Evolutionary conservation across 441 rosid genomes (phyloP).

Genomic region (Arabidopsis lyrata): DNA sequence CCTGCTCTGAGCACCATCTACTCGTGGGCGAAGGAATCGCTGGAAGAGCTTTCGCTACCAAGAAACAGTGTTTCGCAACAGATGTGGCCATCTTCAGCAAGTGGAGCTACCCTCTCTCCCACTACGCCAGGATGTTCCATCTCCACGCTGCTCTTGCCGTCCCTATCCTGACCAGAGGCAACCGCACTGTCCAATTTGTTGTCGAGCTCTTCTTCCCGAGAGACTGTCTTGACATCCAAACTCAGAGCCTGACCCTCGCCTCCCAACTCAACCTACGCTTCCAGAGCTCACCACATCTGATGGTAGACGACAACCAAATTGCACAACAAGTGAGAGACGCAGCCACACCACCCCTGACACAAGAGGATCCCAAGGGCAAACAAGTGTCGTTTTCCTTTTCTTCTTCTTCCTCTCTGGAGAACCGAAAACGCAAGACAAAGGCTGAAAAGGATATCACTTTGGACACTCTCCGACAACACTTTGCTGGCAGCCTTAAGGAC

Average conservation of each 20-base stretch:
- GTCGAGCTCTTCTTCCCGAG: constrained; percentile 78
- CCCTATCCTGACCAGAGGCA: constrained; percentile 55
- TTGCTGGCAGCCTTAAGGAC: constrained; percentile 88
- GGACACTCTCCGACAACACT: constrained; percentile 74
- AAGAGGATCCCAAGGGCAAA: constrained; percentile 51
- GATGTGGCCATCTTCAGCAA: constrained; percentile 64
- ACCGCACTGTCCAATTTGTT: constrained; percentile 54
- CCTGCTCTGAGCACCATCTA: constrained; percentile 78
- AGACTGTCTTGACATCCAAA: constrained; percentile 54
- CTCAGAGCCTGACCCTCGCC: constrained; percentile 55
- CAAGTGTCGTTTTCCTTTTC: constrained; percentile 50
- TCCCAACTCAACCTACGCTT: constrained; percentile 53
- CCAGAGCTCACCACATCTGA: constrained; percentile 52
- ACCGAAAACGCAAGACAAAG: constrained; percentile 59
- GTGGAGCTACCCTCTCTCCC: constrained; percentile 72
- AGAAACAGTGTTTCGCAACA: constrained; percentile 60
- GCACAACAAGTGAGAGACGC: constrained; percentile 51
- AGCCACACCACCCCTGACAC: constrained; percentile 10
- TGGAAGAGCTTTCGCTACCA: constrained; percentile 64
- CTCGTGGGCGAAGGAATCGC: constrained; percentile 69
- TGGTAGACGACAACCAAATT: constrained; percentile 50
- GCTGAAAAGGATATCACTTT: constrained; percentile 74
- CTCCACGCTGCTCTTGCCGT: constrained; percentile 71
- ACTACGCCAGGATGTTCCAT: constrained; percentile 72
- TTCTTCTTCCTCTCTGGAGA: constrained; percentile 46